phyloP scores from a whole-genome alignment of 75 land plant species.

The Pinus albicaulis region DNA sequence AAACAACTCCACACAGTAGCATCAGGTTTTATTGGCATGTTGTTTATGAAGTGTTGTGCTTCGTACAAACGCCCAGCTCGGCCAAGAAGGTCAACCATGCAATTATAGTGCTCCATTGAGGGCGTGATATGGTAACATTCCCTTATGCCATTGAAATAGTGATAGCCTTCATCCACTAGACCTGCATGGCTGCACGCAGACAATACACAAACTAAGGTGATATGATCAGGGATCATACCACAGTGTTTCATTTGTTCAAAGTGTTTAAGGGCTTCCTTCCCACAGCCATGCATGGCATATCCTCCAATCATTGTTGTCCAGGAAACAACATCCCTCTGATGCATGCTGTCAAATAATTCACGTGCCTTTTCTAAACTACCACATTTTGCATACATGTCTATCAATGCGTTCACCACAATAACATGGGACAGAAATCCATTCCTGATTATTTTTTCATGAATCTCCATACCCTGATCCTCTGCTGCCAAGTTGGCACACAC shows the following conservation, averaged over 20 bases:
- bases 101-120: background rate
- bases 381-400: conserved; percentile 45
- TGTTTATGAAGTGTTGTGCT: background rate
- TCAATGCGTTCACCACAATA: conserved; percentile 22
- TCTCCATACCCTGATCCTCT: conserved; percentile 3
- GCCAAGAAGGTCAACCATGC: conserved; percentile 4
- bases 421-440: conserved; percentile 9
- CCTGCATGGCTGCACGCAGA: conserved; percentile 3
- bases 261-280: conserved; percentile 18
- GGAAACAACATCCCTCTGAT: conserved; percentile 35
- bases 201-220: background rate
- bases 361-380: conserved; percentile 24
- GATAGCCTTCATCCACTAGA: background rate
- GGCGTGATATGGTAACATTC: background rate
- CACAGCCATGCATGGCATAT: conserved; percentile 22
- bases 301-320: conserved; percentile 44
- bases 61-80: background rate
- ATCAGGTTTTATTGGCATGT: background rate
- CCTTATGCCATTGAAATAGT: background rate
- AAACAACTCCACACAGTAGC: background rate
- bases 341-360: conserved; percentile 20
- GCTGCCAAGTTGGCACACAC: conserved; percentile 15
- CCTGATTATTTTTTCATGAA: conserved; percentile 17
- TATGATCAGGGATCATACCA: conserved; percentile 13
- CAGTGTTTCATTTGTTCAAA: conserved; percentile 14